Conservation (phyloP, 1,284 basidiomycete species). For the Pulveroboletus sp. region DNA sequence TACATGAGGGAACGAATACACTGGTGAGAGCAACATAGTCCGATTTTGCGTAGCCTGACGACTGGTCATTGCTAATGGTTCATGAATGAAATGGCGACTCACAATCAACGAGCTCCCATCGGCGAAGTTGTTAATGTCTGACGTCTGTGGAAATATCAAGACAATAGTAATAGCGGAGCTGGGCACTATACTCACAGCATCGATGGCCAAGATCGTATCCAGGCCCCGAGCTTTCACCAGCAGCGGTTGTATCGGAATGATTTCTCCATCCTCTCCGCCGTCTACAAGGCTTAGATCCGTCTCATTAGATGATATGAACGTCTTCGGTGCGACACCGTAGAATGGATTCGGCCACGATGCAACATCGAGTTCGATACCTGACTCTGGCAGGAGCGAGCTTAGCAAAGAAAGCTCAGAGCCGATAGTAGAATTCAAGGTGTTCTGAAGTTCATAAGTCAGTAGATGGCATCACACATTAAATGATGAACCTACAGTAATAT, state of each 20-base stretch:
- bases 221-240: conserved; percentile 51
- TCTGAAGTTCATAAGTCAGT: conserved; percentile 1
- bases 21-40: conserved; percentile 37
- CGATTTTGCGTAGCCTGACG: conserved; percentile 44
- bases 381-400: conserved; percentile 26
- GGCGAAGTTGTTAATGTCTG: conserved; percentile 39
- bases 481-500: conserved; percentile 35
- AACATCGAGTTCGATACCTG: conserved; percentile 30
- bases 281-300: conserved; percentile 41
- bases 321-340: conserved; percentile 39
- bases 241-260: conserved; percentile 54
- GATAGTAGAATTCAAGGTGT: conserved; percentile 21
- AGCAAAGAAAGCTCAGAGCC: conserved; percentile 33
- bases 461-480: neutral
- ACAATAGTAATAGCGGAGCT: neutral
- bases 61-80: neutral
- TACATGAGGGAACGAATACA: conserved; percentile 46
- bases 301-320: conserved; percentile 42
- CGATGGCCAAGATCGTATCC: conserved; percentile 56
- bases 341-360: conserved; percentile 46
- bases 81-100: conserved; percentile 16
- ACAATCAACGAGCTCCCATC: conserved; percentile 46
- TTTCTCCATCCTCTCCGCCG: conserved; percentile 46
- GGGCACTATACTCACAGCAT: conserved; percentile 41
- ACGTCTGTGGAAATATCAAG: conserved; percentile 24